phyloP scores from a whole-genome alignment of 2,329 filamentous ascomycete genomes.

The Fusarium verticillioides region DNA sequence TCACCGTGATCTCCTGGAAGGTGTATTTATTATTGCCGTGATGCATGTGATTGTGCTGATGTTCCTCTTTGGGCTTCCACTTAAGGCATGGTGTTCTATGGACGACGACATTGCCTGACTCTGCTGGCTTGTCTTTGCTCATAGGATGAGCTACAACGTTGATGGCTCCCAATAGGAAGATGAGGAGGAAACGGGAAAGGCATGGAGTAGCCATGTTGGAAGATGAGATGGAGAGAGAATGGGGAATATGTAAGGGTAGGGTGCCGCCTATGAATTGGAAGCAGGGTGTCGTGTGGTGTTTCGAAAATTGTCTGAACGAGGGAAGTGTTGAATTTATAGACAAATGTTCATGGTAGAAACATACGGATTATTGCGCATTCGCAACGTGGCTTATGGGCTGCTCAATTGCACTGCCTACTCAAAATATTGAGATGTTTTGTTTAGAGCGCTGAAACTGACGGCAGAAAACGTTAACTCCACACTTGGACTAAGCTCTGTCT shows the following conservation, averaged over 20 bases:
- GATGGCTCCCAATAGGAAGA: background rate
- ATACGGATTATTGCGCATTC: accelerated
- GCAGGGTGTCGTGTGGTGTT: background rate
- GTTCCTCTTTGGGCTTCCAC: background rate
- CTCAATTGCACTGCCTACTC: accelerated
- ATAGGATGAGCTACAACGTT: background rate
- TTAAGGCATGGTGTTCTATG: background rate
- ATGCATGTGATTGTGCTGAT: no score
- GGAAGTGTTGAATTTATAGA: background rate
- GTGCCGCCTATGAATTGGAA: background rate
- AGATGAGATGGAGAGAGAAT: background rate
- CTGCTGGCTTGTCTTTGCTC: background rate
- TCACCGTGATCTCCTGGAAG: background rate
- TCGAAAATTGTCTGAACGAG: background rate
- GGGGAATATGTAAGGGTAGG: background rate
- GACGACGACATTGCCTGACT: background rate
- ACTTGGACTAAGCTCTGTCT: no score
- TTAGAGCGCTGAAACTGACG: background rate
- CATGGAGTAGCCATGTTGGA: background rate
- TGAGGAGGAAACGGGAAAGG: background rate
- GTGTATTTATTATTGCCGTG: no score
- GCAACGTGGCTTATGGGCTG: background rate
- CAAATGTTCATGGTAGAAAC: background rate
- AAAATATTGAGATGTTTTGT: background rate
- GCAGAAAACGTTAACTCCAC: background rate